Evolutionary conservation across 2,329 filamentous ascomycete genomes (phyloP), one percentile per base, ranked within the genome.

Genomic region (Diplocarpon mali): DNA sequence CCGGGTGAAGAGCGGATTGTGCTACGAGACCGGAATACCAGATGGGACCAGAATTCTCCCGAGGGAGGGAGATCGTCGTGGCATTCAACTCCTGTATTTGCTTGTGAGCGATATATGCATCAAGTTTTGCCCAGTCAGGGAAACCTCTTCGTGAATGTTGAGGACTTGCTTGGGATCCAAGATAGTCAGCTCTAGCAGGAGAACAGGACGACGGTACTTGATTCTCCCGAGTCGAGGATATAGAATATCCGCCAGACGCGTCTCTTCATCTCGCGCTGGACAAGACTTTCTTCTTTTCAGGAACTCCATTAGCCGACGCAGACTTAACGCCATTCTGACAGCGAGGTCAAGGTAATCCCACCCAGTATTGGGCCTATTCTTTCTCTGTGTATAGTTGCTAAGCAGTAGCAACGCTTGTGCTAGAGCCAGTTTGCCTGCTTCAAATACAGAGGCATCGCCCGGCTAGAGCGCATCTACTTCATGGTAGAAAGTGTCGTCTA

Each of bases 291-390:
- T 37, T 50, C 47, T 15, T 69, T 40, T 56, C 53, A 6, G 60
- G 56, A 35, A 67, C 54, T 72, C 69, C 13, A 66, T 65, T 48
- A 74, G 70, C 2, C 74, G 59, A 0, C 71, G 70, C 8, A 74
- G 51, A 0, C 69, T 68, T 40, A 61, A n/a, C 0, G 69, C 70
- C 64, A 73, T 69, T n/a, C 70, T 60, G n/a, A 67, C 63, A 0
- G 71, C 70, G 13, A 73, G 61, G 0, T 70, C 71, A 11, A 71
- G 61, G 42, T 70, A 71, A 49, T 71, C 72, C 56, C 71, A 73
- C 0, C 69, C 68, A 0, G 69, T 70, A 48, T 74, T 74, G 2
- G 70, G 69, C 12, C 68, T 63, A 44, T 73, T 67, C 14, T 66
- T 62, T 51, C 72, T 73, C 46, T 74, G 53, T 5, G 70, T 60